Evolutionary conservation across 805 yeast species (phyloP).

Genomic region (Kuraishia molischiana): DNA sequence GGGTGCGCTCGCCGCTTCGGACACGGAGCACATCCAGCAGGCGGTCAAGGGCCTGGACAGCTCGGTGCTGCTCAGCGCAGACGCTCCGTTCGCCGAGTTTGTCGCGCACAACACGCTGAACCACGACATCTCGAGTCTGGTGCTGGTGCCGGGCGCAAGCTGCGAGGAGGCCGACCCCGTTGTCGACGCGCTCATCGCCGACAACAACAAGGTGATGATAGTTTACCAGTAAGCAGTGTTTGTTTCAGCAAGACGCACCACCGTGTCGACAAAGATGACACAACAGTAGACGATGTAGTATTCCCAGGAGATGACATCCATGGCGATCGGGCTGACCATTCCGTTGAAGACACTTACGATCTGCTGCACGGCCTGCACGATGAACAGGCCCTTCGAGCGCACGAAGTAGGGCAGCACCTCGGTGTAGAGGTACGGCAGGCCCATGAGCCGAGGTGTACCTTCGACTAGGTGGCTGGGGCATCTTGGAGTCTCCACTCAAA

Average conservation of each 20-base stretch:
- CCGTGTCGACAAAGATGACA: constrained; percentile 18
- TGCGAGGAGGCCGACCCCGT: too few relatives aligned
- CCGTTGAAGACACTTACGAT: constrained; percentile 11
- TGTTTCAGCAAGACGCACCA: constrained; percentile 5
- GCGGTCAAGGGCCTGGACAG: too few relatives aligned
- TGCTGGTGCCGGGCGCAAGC: too few relatives aligned
- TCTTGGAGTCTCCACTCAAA: too few relatives aligned
- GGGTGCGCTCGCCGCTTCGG: too few relatives aligned
- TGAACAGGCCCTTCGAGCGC: constrained; percentile 15
- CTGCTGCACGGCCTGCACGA: constrained; percentile 8
- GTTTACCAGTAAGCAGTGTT: constrained; percentile 7
- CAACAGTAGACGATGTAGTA: constrained; percentile 25
- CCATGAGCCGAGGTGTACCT: too few relatives aligned
- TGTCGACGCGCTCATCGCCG: constrained; percentile 9
- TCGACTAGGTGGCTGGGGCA: too few relatives aligned
- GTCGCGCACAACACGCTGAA: too few relatives aligned
- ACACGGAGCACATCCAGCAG: too few relatives aligned
- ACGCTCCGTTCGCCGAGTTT: too few relatives aligned
- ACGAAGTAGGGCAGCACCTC: constrained; percentile 23
- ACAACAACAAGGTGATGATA: constrained; percentile 15
- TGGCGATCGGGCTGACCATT: constrained; percentile 23
- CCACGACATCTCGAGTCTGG: too few relatives aligned
- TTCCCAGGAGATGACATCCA: constrained; percentile 26
- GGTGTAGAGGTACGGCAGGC: constrained; percentile 36
- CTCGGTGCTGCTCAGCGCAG: too few relatives aligned